A percentile compares a stretch with the other conserved stretches of the same genome.
Evolutionary conservation across 2,329 filamentous ascomycete species (phyloP).

Genomic region (Ascochyta rabiei): DNA sequence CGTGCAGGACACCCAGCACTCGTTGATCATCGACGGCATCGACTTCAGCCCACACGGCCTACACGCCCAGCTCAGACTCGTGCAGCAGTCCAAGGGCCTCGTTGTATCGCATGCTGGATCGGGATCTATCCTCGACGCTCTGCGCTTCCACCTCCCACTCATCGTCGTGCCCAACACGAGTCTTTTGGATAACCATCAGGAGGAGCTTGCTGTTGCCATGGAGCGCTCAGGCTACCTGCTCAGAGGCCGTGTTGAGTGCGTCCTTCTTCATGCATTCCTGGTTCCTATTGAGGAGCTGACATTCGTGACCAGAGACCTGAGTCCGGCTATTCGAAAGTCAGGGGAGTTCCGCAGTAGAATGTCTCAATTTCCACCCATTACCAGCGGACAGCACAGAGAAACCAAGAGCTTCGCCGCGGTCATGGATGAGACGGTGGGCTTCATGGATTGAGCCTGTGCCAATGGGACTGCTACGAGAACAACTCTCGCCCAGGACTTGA

Average conservation of each 20-base stretch:
- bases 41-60: slow-evolving; percentile 69
- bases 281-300: neutral
- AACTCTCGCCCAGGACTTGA: too few relatives aligned
- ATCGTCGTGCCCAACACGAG: slow-evolving; percentile 86
- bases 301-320: slow-evolving; percentile 50
- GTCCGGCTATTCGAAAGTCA: slow-evolving; percentile 54
- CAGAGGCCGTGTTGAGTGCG: slow-evolving; percentile 66
- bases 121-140: slow-evolving; percentile 84
- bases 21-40: slow-evolving; percentile 63
- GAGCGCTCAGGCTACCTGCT: slow-evolving; percentile 76
- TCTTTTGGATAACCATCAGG: slow-evolving; percentile 89
- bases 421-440: slow-evolving; percentile 46
- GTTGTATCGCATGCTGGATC: slow-evolving; percentile 92
- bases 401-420: slow-evolving; percentile 44
- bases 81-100: slow-evolving; percentile 66
- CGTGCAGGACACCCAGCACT: slow-evolving; percentile 17
- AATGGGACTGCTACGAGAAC: neutral
- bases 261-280: slow-evolving; percentile 50
- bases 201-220: slow-evolving; percentile 80
- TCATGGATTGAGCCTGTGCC: slow-evolving; percentile 33
- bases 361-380: slow-evolving; percentile 43
- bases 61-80: slow-evolving; percentile 61
- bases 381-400: slow-evolving; percentile 44
- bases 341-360: slow-evolving; percentile 49
- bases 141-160: slow-evolving; percentile 75